Evolutionary conservation across 1,284 basidiomycete genomes (phyloP).

Genomic region (Agaricales sp.): DNA sequence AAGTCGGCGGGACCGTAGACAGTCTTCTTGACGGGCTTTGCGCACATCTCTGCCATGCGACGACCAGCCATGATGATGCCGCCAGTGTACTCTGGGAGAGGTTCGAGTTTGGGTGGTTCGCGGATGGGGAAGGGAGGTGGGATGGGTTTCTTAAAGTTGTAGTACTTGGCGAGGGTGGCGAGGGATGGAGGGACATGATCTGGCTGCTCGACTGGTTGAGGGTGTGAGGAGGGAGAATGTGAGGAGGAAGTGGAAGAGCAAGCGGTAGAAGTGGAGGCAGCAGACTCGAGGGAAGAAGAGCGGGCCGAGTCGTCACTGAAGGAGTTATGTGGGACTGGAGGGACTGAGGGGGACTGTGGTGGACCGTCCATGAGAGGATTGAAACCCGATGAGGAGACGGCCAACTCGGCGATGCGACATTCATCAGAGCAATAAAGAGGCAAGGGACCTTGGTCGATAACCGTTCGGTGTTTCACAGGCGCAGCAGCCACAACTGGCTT

Average conservation of each 20-base stretch:
- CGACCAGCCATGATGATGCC: conserved; percentile 62
- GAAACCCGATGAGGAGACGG: conserved; percentile 30
- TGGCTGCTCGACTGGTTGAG: not conserved
- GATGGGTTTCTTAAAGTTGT: conserved; percentile 39
- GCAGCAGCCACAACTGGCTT: conserved; percentile 16
- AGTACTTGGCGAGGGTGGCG: conserved; percentile 39
- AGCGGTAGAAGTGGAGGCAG: conserved; percentile 29
- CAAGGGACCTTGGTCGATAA: conserved; percentile 66
- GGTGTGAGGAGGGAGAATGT: conserved; percentile 16
- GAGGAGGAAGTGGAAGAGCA: conserved; percentile 22
- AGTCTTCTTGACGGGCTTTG: conserved; percentile 25
- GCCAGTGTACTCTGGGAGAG: conserved; percentile 32
- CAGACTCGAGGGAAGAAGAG: conserved; percentile 18
- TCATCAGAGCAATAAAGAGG: conserved; percentile 74
- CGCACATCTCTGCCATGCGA: conserved; percentile 39
- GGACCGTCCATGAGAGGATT: too few relatives aligned
- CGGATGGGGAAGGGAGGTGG: conserved; percentile 31
- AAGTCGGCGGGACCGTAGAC: conserved; percentile 1
- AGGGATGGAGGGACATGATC: conserved; percentile 28
- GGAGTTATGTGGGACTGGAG: conserved; percentile 30
- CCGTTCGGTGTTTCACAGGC: conserved; percentile 40
- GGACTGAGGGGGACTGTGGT: conserved; percentile 14
- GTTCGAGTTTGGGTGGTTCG: conserved; percentile 13
- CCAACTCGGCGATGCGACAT: conserved; percentile 43
- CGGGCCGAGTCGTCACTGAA: conserved; percentile 19